These are phyloP conservation scores for Boechera divaricarpa DNA, from an alignment of 345 rosid genomes.

Conservation along the genomic window DNA sequence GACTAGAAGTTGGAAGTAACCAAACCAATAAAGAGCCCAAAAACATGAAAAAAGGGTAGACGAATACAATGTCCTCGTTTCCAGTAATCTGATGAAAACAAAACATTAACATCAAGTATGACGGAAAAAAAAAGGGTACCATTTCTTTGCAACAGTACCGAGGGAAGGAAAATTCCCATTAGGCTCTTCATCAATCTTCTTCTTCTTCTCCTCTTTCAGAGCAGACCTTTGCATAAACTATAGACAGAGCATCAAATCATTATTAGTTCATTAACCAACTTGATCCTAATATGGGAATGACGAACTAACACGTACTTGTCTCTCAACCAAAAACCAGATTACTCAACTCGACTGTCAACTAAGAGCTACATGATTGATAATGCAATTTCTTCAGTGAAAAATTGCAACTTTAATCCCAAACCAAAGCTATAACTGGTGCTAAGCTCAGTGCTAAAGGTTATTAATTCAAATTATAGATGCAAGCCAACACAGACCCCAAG, in stretches of 20 bases:
- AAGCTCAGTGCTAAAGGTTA: background rate
- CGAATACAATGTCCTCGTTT: background rate
- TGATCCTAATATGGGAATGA: background rate
- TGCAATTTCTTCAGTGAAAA: background rate
- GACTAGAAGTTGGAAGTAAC: background rate
- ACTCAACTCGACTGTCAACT: background rate
- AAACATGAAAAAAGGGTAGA: conserved; percentile 1
- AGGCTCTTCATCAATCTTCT: conserved; percentile 63
- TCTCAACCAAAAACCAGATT: conserved; percentile 1
- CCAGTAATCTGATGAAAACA: conserved; percentile 18
- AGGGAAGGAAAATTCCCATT: conserved; percentile 54
- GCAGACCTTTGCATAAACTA: conserved; percentile 94
- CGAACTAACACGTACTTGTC: background rate
- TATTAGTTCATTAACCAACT: background rate
- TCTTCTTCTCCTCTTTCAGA: conserved; percentile 59
- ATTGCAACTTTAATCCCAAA: conserved; percentile 17
- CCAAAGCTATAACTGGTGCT: conserved; percentile 1
- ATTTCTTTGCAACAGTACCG: conserved; percentile 55
- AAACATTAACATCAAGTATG: conserved; percentile 12
- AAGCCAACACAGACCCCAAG: conserved; percentile 1
- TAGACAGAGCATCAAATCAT: conserved; percentile 6
- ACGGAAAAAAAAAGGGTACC: conserved; percentile 47
- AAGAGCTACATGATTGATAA: background rate
- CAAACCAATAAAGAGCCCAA: conserved; percentile 18
- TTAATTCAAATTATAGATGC: background rate